Evolutionary conservation across 805 yeast genomes (phyloP), one percentile per base, ranked within the genome.

Genomic region (Candida sakaeoensis): DNA sequence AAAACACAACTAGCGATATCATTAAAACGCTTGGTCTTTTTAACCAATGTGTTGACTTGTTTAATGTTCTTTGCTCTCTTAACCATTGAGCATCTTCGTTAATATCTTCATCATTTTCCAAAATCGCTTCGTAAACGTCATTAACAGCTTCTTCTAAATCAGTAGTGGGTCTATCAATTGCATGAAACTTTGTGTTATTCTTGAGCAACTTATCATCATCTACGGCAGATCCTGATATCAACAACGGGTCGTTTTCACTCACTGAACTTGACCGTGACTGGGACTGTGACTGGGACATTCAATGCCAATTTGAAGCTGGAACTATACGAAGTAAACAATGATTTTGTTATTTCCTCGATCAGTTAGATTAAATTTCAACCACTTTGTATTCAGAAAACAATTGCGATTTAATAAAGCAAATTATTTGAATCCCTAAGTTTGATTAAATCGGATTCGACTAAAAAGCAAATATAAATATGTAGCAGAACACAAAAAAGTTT

Each of bases 1-100:
- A 31, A 27, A 77, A 67, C 2, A 72, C 32, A 1, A 70, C 55
- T 2, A 63, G 27, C 18, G 79, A 67, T 9, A 82, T 53, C 60
- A 77, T 64, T n/a, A 60, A 48, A 7, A 79, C 58, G 2, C 82
- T 72, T 0, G 90, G 90, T 31, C 82, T 63, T 21, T 63, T 63
- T 39, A 72, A 58, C 84, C 86, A 81, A 14, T 67, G 65, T 21
- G 75, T 40, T 2, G 61, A 42, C 43, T 61, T 54, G 51, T 77
- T 76, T 26, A 62, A 56, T 2, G 49, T 18, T 32, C 80, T 61
- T 38, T 73, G 74, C 44, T 79, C 81, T 12, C 74, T 51, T 12
- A 76, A 53, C 72, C 80, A 71, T 5, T 71, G 54, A 6, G 65
- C 63, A 40, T 74, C 79, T 29, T 67, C 74, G 34, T 64, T 64